Conservation (phyloP, 2,329 filamentous ascomycete genomes). For the Macrophomina pseudophaseolina region DNA sequence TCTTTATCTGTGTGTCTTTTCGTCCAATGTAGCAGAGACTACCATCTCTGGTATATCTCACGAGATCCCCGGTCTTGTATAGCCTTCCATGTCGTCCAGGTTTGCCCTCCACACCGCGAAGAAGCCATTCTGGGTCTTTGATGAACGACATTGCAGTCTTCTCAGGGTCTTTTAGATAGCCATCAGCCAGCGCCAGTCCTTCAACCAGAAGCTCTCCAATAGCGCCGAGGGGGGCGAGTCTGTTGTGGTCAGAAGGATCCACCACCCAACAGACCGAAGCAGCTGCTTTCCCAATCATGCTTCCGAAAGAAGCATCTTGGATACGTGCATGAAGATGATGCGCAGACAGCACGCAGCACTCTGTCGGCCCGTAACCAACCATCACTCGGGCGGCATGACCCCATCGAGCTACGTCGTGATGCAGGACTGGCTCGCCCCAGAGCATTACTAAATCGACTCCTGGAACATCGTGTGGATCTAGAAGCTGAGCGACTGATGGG, state of each 20-base stretch:
- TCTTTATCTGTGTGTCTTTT: conserved; percentile 33
- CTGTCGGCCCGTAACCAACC: not conserved
- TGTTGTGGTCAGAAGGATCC: conserved; percentile 33
- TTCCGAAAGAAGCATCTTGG: not conserved
- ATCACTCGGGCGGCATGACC: not conserved
- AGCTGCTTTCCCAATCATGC: not conserved
- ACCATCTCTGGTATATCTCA: conserved; percentile 39
- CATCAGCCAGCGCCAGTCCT: conserved; percentile 41
- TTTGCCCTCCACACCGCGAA: not conserved
- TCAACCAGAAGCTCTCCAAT: conserved; percentile 44
- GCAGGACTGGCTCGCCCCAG: conserved; percentile 39
- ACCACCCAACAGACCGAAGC: conserved; percentile 33
- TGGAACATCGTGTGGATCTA: conserved; percentile 44
- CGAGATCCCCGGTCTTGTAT: not conserved
- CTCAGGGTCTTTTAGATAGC: conserved; percentile 40
- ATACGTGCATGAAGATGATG: conserved; percentile 27
- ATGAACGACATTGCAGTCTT: conserved; percentile 41
- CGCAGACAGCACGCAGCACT: conserved; percentile 17
- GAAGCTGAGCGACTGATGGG: conserved; percentile 43
- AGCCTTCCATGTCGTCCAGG: not conserved
- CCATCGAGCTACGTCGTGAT: conserved; percentile 29
- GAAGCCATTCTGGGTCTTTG: conserved; percentile 27
- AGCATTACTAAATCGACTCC: conserved; percentile 42
- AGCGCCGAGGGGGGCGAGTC: conserved; percentile 40
- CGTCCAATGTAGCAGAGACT: conserved; percentile 43